Conservation (phyloP, 108 stramenopile species). For the Ochromonas danica region DNA sequence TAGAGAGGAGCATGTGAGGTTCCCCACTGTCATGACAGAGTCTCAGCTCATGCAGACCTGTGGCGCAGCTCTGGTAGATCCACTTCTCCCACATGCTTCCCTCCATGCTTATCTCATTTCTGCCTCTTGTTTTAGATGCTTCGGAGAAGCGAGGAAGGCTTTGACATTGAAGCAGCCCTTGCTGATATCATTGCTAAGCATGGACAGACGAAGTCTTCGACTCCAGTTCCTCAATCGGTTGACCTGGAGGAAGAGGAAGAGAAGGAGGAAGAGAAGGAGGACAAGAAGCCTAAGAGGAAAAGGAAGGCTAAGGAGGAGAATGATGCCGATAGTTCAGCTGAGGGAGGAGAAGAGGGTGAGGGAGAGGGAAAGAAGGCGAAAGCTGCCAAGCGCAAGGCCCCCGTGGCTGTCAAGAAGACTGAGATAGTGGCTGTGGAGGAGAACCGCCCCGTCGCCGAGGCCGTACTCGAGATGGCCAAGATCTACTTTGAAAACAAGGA, state of each 20-base stretch:
- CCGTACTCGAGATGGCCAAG: not conserved
- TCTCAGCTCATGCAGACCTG: not conserved
- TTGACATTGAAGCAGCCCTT: conserved; percentile 5
- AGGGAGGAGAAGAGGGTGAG: not conserved
- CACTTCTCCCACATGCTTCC: not conserved
- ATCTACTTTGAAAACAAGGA: conserved; percentile 23
- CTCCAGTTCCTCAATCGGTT: not conserved
- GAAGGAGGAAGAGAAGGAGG: no score
- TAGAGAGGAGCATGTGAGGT: no score
- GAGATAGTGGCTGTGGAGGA: not conserved
- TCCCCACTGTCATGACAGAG: not conserved
- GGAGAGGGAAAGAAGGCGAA: not conserved
- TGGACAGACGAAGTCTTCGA: not conserved
- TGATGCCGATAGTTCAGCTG: not conserved
- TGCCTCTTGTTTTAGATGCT: not conserved
- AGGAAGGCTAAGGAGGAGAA: not conserved
- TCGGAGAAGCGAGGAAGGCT: not conserved
- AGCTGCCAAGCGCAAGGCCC: not conserved
- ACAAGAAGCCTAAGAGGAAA: no score
- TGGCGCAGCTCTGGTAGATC: conserved; percentile 7
- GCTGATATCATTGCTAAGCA: not conserved
- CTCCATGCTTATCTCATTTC: not conserved
- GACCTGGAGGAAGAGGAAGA: no score
- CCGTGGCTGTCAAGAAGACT: not conserved
- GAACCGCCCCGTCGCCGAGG: not conserved